Conservation (phyloP, 2,329 filamentous ascomycete genomes). For the Colletotrichum liriopes region DNA sequence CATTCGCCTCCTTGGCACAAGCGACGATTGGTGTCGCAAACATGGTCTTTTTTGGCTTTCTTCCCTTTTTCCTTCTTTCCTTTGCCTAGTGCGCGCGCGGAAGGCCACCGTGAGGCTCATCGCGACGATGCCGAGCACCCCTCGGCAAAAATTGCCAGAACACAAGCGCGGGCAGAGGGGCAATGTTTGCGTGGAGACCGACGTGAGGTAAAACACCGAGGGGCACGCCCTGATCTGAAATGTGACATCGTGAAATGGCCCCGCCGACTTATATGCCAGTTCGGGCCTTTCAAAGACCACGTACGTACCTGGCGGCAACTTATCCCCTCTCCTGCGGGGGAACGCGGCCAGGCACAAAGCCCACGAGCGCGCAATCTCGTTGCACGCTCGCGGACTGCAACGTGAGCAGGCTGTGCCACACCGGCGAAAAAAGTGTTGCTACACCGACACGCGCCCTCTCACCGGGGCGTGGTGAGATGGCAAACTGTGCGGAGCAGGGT, state of each 20-base stretch:
- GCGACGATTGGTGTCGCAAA: not conserved
- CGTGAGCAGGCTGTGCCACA: constrained; percentile 6
- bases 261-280: constrained; percentile 21
- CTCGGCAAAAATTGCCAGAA: constrained; percentile 7
- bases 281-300: constrained; percentile 25
- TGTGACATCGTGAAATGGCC: constrained; percentile 10
- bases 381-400: constrained; percentile 27
- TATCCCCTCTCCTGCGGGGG: not conserved
- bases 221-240: constrained; percentile 26
- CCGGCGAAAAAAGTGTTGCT: constrained; percentile 5
- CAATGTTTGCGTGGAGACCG: not conserved
- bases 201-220: not conserved
- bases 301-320: not conserved
- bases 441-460: constrained; percentile 24
- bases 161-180: not conserved
- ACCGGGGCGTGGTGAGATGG: constrained; percentile 4
- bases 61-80: no score
- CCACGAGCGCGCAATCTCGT: constrained; percentile 25
- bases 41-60: not conserved
- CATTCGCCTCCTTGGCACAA: not conserved
- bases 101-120: not conserved
- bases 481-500: constrained; percentile 6
- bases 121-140: not conserved
- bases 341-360: not conserved
- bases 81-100: not conserved